Conservation (phyloP, 805 yeast species). For the Wickerhamiella alocasiicola region DNA sequence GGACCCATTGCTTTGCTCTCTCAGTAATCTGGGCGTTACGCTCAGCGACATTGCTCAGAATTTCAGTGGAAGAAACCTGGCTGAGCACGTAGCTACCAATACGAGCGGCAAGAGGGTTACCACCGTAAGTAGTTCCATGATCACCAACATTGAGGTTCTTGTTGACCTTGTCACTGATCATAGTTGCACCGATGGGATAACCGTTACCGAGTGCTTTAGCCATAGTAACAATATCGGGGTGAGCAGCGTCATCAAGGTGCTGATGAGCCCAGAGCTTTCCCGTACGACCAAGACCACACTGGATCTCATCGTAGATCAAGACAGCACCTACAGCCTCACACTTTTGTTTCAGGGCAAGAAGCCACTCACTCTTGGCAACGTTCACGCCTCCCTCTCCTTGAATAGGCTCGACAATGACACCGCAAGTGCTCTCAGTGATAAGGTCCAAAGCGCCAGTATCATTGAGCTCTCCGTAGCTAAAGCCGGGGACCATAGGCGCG, state of each 20-base stretch:
- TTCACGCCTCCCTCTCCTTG: slow-evolving; percentile 97
- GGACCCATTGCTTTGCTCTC: slow-evolving; percentile 33
- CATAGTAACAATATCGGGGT: slow-evolving; percentile 86
- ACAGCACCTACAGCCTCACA: slow-evolving; percentile 60
- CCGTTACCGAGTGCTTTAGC: slow-evolving; percentile 98
- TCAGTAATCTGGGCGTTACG: slow-evolving; percentile 47
- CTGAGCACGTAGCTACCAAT: slow-evolving; percentile 67
- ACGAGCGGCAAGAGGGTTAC: slow-evolving; percentile 84
- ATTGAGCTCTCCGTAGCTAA: slow-evolving; percentile 50
- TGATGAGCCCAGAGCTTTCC: slow-evolving; percentile 92
- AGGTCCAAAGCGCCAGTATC: slow-evolving; percentile 49
- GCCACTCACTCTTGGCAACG: slow-evolving; percentile 50
- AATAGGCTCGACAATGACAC: slow-evolving; percentile 89
- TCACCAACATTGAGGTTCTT: slow-evolving; percentile 71
- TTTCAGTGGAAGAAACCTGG: slow-evolving; percentile 46
- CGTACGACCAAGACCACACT: slow-evolving; percentile 89
- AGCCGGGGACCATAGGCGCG: slow-evolving; percentile 84
- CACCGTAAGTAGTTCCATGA: slow-evolving; percentile 97
- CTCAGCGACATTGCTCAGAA: slow-evolving; percentile 46
- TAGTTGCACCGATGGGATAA: slow-evolving; percentile 87
- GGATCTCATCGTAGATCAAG: slow-evolving; percentile 88
- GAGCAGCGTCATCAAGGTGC: slow-evolving; percentile 60
- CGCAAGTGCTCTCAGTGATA: slow-evolving; percentile 61
- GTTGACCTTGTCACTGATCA: slow-evolving; percentile 73
- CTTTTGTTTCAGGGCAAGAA: slow-evolving; percentile 49